A percentile compares a stretch with the other conserved stretches of the same genome.
phyloP scores from a whole-genome alignment of 1,284 basidiomycete genomes.

The Fomitiporia mediterranea region DNA sequence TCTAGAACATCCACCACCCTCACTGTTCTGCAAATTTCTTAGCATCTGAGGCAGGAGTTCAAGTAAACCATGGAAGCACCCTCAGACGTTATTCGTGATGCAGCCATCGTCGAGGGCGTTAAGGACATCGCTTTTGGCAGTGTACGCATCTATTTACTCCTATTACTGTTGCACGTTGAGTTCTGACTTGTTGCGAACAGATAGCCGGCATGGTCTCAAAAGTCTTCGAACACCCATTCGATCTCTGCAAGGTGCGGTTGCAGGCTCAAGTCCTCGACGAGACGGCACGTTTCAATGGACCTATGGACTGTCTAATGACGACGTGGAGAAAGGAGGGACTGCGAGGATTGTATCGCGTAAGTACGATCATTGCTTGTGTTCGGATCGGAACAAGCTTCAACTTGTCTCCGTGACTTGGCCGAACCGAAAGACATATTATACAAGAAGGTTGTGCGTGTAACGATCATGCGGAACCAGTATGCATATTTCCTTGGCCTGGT shows the following conservation, averaged over 20 bases:
- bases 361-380: slow-evolving; percentile 34
- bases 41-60: neutral
- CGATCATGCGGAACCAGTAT: too few relatives aligned
- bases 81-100: slow-evolving; percentile 5
- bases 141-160: slow-evolving; percentile 9
- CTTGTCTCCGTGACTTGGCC: too few relatives aligned
- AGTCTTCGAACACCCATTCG: slow-evolving; percentile 83
- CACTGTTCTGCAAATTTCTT: neutral
- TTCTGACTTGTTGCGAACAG: slow-evolving; percentile 31
- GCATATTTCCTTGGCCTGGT: too few relatives aligned
- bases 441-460: too few relatives aligned
- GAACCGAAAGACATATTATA: too few relatives aligned
- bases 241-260: slow-evolving; percentile 79
- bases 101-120: slow-evolving; percentile 15
- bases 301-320: slow-evolving; percentile 75
- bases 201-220: slow-evolving; percentile 79
- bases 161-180: neutral
- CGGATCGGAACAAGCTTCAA: too few relatives aligned
- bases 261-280: slow-evolving; percentile 79
- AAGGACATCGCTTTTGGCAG: slow-evolving; percentile 24
- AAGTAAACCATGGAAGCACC: slow-evolving; percentile 11
- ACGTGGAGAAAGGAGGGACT: slow-evolving; percentile 77
- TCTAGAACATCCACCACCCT: neutral
- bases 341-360: slow-evolving; percentile 73
- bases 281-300: slow-evolving; percentile 68